Evolutionary conservation across 805 yeast genomes (phyloP).

Genomic region (Yarrowia osloensis): DNA sequence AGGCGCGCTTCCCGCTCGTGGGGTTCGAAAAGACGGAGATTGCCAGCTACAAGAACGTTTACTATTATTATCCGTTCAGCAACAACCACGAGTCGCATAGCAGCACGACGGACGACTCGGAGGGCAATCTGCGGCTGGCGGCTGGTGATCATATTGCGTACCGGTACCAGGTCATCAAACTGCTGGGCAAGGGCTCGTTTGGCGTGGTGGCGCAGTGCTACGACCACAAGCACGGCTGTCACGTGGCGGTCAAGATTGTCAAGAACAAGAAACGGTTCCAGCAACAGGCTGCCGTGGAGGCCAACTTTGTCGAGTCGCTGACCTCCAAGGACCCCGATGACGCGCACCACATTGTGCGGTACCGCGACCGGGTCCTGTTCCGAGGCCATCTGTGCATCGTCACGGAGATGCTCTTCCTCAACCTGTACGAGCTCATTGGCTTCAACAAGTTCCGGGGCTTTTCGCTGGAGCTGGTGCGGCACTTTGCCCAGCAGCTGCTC

Average conservation of each 20-base stretch:
- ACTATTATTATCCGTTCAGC: conserved; percentile 35
- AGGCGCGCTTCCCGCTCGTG: conserved; percentile 57
- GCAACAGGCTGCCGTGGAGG: conserved; percentile 75
- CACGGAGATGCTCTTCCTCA: conserved; percentile 70
- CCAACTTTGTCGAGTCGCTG: conserved; percentile 61
- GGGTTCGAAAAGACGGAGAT: conserved; percentile 52
- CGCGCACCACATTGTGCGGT: conserved; percentile 50
- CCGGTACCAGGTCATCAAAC: conserved; percentile 61
- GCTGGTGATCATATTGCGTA: conserved; percentile 74
- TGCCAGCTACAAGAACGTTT: conserved; percentile 33
- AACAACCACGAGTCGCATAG: conserved; percentile 56
- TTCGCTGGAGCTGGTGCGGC: conserved; percentile 41
- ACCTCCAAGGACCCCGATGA: conserved; percentile 43
- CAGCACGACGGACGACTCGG: conserved; percentile 55
- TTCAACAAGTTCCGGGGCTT: conserved; percentile 45
- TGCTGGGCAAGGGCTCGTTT: conserved; percentile 78
- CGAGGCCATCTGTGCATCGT: conserved; percentile 81
- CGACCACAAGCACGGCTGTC: conserved; percentile 61
- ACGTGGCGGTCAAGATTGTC: conserved; percentile 76
- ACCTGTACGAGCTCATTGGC: conserved; percentile 58
- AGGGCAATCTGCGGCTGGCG: conserved; percentile 60
- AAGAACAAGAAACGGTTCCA: conserved; percentile 73
- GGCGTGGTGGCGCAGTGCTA: conserved; percentile 72
- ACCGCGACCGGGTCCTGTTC: conserved; percentile 71
- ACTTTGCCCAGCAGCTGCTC: conserved; percentile 57